Conservation (phyloP, 2,329 filamentous ascomycete species). For the Colletotrichum sp. region DNA sequence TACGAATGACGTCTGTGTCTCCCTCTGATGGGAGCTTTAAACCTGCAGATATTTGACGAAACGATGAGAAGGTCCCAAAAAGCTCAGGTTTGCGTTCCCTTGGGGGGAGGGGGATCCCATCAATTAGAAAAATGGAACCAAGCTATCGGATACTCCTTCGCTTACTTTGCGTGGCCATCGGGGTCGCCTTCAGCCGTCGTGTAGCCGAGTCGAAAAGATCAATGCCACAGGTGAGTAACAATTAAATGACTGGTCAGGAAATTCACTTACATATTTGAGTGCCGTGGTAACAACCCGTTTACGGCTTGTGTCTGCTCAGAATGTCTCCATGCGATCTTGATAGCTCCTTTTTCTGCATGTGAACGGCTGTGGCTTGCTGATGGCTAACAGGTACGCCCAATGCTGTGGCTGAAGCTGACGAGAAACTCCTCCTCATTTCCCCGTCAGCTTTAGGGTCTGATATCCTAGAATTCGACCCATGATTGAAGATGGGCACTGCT, state of each 20-base stretch:
- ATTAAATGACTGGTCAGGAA: background rate
- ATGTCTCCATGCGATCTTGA: background rate
- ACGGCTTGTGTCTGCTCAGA: background rate
- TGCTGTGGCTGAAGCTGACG: background rate
- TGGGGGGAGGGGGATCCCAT: background rate
- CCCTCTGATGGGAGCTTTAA: fast-evolving
- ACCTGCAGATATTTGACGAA: background rate
- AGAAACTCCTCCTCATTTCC: background rate
- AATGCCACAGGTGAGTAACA: background rate
- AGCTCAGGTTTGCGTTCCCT: too few species aligned
- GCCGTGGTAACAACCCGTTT: background rate
- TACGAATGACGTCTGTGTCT: background rate
- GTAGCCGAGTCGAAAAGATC: background rate
- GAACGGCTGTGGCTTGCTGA: background rate
- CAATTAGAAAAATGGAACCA: background rate
- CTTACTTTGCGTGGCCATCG: background rate
- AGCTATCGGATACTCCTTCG: background rate
- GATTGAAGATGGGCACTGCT: background rate
- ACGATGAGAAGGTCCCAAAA: too few species aligned
- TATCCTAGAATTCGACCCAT: background rate
- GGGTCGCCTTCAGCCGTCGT: background rate
- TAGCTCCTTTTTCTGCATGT: background rate
- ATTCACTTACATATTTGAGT: fast-evolving
- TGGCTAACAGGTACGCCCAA: background rate
- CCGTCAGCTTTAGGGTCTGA: background rate